Base-by-base conservation (phyloP, 441 rosid species). In the Dalechampia spathulata region DNA sequence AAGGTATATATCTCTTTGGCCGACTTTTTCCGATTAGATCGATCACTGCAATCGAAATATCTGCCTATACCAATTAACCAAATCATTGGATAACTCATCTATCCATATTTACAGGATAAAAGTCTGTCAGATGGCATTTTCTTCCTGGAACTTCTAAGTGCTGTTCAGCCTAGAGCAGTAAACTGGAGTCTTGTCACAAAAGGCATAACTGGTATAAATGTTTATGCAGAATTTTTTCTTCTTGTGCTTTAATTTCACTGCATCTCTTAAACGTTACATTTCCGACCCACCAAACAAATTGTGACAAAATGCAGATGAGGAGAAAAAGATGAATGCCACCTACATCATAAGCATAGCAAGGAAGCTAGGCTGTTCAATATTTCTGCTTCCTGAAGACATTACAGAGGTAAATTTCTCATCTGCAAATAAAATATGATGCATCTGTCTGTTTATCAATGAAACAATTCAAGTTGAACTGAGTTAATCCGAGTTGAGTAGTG, bases 181-280 rank as follows among this genome's bases (percentile, higher is more conserved):
- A 91, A 91, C 50, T 91, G 95, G 90, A 87, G 88, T 63, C 90
- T 91, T 61, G 96, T 87, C 45, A 87, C 98, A 53, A 87, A 86
- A 81, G 98, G 96, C 49, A 77, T 81, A 76, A 75, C 79, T 15
- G 97, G 97, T 90, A 71, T 23, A 53, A 10, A 32, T 12, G n/a
- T 52, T 34, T 52, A 6, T 7, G 34, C 34, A n/a, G n/a, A n/a
- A 28, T 26, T 11, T 34, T 69, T 39, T 52, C 51, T 10, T 30
- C n/a, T 16, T 23, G 19, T 45, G 39, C 30, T 32, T 2, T 32
- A 32, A 7, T 32, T 32, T 11, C 39, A 9, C 15, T 1, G 12
- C 39, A n/a, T n/a, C n/a, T n/a, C n/a, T n/a, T n/a, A n/a, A n/a
- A n/a, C n/a, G n/a, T n/a, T n/a, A n/a, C n/a, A n/a, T n/a, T n/a